Evolutionary conservation across 2,329 filamentous ascomycete genomes (phyloP), one percentile per base, ranked within the genome.

Genomic region (Thelonectria blattea): DNA sequence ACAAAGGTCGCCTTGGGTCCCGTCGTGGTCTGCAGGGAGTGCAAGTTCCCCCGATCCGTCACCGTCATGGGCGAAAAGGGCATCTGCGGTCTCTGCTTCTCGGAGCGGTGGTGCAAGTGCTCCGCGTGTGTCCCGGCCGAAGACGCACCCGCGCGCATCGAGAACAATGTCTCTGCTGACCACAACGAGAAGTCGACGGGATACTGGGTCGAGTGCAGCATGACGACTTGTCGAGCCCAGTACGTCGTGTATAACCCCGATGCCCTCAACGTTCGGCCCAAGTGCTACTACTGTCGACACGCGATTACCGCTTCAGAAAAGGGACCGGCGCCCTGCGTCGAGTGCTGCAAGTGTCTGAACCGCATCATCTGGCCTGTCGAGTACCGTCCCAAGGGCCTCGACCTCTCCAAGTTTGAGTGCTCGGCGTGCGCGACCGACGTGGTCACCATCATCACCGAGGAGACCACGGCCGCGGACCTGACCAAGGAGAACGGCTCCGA

Each of bases 251-350:
- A 84, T 66, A 75, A 79, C 43, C 66, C 74, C 2, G 68, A 75
- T 3, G 63, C 65, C 1, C 72, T 83, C n/a, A 74, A 72, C 0
- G 77, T 81, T 1, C 78, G 76, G 1, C 65, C 81, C 30, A 84
- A 84, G 67, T 84, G 82, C 67, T 73, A 78, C 67, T 83, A 79
- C 68, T 84, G 81, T 64, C 78, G 81, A 12, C 68, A 74, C 6
- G 52, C 54, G 3, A 30, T 63, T 22, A 56, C 62, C 8, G 42
- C 50, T 4, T 48, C 53, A 9, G 32, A 63, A 30, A 50, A 62
- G 17, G 63, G 60, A 27, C 52, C 42, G 6, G 76, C 80, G 0
- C 80, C 81, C 0, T 72, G 68, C n/a, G 72, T 83, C 2, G 76
- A 81, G 56, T 84, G 82, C 66, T 72, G 55, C 7, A 73, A 70